These are phyloP conservation scores for Fusarium sp. DNA, from an alignment of 2,329 filamentous ascomycete genomes.

Conservation along the genomic window DNA sequence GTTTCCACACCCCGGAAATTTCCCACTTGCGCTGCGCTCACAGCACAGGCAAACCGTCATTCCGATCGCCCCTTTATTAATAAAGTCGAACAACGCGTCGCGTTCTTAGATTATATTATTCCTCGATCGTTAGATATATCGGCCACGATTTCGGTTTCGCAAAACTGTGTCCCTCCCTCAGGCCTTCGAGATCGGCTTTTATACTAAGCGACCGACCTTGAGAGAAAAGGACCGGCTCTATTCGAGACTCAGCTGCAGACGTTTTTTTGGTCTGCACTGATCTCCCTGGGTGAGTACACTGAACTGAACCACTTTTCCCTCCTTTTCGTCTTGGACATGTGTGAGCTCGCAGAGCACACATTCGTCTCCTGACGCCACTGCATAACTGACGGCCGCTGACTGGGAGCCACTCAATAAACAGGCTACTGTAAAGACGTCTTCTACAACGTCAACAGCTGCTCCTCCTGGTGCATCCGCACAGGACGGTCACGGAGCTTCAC, in stretches of 20 bases:
- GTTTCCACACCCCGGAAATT: slow-evolving; percentile 44
- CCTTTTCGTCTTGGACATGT: slow-evolving; percentile 25
- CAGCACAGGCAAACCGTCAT: slow-evolving; percentile 37
- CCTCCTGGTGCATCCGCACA: slow-evolving; percentile 71
- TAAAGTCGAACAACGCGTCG: slow-evolving; percentile 50
- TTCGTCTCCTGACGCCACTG: slow-evolving; percentile 40
- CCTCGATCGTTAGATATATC: slow-evolving; percentile 32
- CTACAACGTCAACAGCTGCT: slow-evolving; percentile 59
- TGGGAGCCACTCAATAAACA: slow-evolving; percentile 36
- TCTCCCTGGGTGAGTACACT: slow-evolving; percentile 62
- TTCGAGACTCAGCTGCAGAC: slow-evolving; percentile 69
- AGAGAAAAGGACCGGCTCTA: slow-evolving; percentile 45
- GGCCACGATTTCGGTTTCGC: slow-evolving; percentile 34
- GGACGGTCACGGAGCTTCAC: slow-evolving; percentile 61
- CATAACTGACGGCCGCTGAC: slow-evolving; percentile 44
- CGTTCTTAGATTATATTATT: slow-evolving; percentile 38
- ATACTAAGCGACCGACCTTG: slow-evolving; percentile 41
- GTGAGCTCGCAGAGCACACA: slow-evolving; percentile 38
- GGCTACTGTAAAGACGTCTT: slow-evolving; percentile 66
- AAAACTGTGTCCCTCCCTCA: slow-evolving; percentile 31
- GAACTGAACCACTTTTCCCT: slow-evolving; percentile 10
- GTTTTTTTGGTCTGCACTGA: slow-evolving; percentile 69
- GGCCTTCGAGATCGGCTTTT: slow-evolving; percentile 42
- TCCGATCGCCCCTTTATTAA: slow-evolving; percentile 42
- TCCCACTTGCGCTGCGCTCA: slow-evolving; percentile 32